These are phyloP conservation scores for Trichoderma endophyticum DNA, from an alignment of 2,329 filamentous ascomycete species.

Conservation along the genomic window DNA sequence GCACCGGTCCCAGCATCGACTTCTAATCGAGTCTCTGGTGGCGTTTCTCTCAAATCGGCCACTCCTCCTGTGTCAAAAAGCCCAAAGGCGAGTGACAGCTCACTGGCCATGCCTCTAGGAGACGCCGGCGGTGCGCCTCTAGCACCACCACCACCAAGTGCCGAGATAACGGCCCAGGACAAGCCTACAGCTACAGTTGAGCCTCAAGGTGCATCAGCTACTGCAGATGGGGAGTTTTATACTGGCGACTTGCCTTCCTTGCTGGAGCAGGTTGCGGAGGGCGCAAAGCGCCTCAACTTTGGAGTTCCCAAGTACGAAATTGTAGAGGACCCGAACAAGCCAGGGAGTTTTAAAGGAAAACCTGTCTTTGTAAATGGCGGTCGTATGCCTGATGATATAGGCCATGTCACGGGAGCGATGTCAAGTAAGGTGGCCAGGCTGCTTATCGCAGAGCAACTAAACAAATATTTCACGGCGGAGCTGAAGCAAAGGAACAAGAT, in stretches of 20 bases:
- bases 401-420: constrained; percentile 33
- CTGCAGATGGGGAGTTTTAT: not conserved
- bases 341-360: constrained; percentile 36
- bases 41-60: not conserved
- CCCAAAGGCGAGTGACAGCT: not conserved
- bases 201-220: not conserved
- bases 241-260: constrained; percentile 17
- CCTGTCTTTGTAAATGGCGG: constrained; percentile 33
- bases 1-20: not conserved
- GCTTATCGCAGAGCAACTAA: constrained; percentile 39
- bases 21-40: not conserved
- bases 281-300: constrained; percentile 35
- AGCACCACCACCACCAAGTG: not conserved
- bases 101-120: not conserved
- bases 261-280: constrained; percentile 29
- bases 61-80: not conserved
- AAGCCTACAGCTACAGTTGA: not conserved
- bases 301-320: constrained; percentile 35
- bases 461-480: constrained; percentile 36
- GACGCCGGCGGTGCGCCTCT: not conserved
- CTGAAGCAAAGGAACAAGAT: constrained; percentile 11
- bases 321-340: constrained; percentile 19
- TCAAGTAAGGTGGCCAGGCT: constrained; percentile 37
- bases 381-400: constrained; percentile 32
- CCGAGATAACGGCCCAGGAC: not conserved